Conservation (phyloP, 192 early-diverging fungal species). For the Tieghemiomyces parasiticus region DNA sequence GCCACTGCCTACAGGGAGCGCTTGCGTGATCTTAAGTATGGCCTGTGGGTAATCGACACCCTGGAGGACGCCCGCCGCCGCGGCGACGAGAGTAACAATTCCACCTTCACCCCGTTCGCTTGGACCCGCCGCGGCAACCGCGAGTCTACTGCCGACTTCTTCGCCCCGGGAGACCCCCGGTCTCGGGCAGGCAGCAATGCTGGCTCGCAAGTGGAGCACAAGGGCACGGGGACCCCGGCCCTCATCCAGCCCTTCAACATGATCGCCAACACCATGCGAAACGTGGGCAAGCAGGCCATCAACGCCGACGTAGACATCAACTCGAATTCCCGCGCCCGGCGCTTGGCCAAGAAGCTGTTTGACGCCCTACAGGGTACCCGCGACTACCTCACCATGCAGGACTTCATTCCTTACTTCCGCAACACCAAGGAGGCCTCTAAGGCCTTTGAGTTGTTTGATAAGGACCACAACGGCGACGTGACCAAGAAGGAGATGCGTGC, state of each 20-base stretch:
- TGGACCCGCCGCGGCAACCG: constrained; percentile 10
- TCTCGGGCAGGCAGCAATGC: background rate
- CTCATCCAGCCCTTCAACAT: constrained; percentile 18
- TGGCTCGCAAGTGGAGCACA: background rate
- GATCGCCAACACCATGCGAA: constrained; percentile 25
- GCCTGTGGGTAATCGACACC: constrained; percentile 40
- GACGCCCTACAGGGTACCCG: constrained; percentile 34
- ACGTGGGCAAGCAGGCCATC: constrained; percentile 17
- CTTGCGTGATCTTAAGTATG: constrained; percentile 37
- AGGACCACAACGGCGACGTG: constrained; percentile 77
- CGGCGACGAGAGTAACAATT: background rate
- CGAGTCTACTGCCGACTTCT: background rate
- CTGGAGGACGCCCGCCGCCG: constrained; percentile 32
- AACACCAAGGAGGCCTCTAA: constrained; percentile 51
- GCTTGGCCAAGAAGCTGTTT: constrained; percentile 42
- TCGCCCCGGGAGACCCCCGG: background rate
- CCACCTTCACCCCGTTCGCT: constrained; percentile 6
- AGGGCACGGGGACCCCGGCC: background rate
- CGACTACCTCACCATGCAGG: constrained; percentile 47
- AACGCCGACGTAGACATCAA: constrained; percentile 36
- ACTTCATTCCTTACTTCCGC: constrained; percentile 63
- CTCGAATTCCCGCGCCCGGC: constrained; percentile 38
- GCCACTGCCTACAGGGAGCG: constrained; percentile 48
- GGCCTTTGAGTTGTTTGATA: constrained; percentile 79
- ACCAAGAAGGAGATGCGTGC: constrained; percentile 69